Base-by-base conservation (phyloP, 352 stramenopile species). In the Phytopythium sindhum region DNA sequence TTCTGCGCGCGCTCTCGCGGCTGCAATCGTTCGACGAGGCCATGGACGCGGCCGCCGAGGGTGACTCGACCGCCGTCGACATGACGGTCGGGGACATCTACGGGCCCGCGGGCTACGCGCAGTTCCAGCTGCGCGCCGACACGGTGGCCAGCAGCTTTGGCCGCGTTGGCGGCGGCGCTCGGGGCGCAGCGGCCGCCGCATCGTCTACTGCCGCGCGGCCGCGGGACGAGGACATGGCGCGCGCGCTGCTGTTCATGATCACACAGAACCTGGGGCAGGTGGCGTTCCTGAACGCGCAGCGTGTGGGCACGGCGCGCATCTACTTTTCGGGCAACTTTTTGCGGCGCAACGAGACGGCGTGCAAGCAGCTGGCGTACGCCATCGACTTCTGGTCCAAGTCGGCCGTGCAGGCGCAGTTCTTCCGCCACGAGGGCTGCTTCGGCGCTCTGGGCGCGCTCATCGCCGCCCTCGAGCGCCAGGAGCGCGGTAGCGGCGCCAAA, bases 61-160 rank as follows among this genome's bases (percentile, higher is more conserved):
- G 84, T 45, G 74, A 93, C 62, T 90, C 81, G 48, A 84, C 78
- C 52, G 76, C 72, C 42, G 88, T 98, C 31, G 94, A 98, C 75
- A 97, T 98, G 90, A 97, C 98, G 50, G 97, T 99, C 14, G 93
- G 95, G 48, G 97, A 99, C 74, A 99, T 99, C 65, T 99, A 99
- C 74, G 97, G 97, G 17, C 64, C 50, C 11, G 67, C 73, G 26
- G 90, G 91, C 29, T 98, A 98, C 69, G 86, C 84, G 26, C 88
- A 93, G 66, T 97, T 97, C 60, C 78, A 96, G 51, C 78, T 98
- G 56, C 91, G 83, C 61, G 67, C 83, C 3, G 72, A 71, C 37
- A 91, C 86, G 6, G 93, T 99, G 8, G 97, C 97, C n/a, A 98
- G 90, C 58, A 98, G 91, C 44, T 99, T 99, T 73, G 97, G 97